These are phyloP conservation scores for Vachellia pachyceras DNA, from an alignment of 306 rosid species.

Conservation along the genomic window DNA sequence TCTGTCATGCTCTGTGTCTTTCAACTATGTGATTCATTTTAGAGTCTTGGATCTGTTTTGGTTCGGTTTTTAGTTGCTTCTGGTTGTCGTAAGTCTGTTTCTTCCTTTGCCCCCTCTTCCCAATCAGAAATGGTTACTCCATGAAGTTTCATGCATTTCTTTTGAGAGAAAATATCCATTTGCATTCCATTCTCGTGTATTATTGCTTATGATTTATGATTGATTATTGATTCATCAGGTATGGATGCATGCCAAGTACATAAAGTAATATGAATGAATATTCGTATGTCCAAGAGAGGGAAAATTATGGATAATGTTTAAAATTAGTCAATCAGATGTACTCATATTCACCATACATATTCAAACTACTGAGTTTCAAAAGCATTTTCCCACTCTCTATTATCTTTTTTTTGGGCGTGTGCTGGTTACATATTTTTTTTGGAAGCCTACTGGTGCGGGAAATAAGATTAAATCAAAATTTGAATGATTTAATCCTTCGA, in stretches of 20 bases:
- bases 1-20: constrained; percentile 11
- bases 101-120: not conserved
- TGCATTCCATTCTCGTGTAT: not conserved
- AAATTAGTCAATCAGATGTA: not conserved
- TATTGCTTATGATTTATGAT: not conserved
- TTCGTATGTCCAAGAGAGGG: not conserved
- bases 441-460: not conserved
- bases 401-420: not conserved
- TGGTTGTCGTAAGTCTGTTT: constrained; percentile 27
- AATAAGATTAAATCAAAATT: not conserved
- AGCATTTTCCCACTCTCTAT: not conserved
- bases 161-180: not conserved
- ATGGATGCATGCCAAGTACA: not conserved
- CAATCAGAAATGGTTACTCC: not conserved
- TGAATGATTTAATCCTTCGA: not conserved
- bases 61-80: not conserved
- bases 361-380: not conserved
- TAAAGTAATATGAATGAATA: not conserved
- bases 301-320: not conserved
- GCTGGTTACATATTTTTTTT: not conserved
- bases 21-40: constrained; percentile 1
- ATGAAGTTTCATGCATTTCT: constrained; percentile 22
- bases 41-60: not conserved
- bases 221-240: not conserved
- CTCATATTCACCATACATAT: not conserved